A percentile compares a stretch with the other conserved stretches of the same genome.
Conservation (phyloP, 495 filamentous ascomycete genomes). For the Penicillium cosmopolitanum region DNA sequence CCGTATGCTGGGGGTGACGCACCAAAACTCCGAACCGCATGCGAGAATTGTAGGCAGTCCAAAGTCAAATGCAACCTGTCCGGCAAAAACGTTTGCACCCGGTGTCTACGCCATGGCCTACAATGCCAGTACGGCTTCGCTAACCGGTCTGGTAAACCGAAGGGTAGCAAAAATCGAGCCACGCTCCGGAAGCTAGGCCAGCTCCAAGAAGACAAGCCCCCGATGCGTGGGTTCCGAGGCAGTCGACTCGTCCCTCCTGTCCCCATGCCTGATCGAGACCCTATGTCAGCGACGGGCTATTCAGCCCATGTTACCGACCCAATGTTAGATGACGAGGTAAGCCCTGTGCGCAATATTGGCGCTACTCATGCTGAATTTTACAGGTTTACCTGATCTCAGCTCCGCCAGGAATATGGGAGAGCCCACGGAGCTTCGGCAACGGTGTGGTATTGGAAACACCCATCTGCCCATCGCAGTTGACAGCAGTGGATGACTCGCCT, state of each 20-base stretch:
- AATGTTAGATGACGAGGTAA: slow-evolving; percentile 28
- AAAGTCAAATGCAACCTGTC: slow-evolving; percentile 53
- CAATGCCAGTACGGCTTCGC: slow-evolving; percentile 50
- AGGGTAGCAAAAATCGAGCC: slow-evolving; percentile 52
- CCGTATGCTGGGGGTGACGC: slow-evolving; percentile 30
- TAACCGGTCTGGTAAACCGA: slow-evolving; percentile 52
- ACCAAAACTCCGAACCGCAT: slow-evolving; percentile 49
- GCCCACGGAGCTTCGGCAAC: slow-evolving; percentile 25
- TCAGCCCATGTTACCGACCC: slow-evolving; percentile 18
- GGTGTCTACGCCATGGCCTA: slow-evolving; percentile 49
- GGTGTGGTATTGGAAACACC: slow-evolving; percentile 21
- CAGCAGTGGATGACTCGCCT: slow-evolving; percentile 21
- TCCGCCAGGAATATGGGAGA: slow-evolving; percentile 30
- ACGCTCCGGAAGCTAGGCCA: slow-evolving; percentile 48
- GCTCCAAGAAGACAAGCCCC: slow-evolving; percentile 39
- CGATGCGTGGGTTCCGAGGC: slow-evolving; percentile 26
- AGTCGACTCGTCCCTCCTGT: slow-evolving; percentile 23
- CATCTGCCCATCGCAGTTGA: slow-evolving; percentile 26
- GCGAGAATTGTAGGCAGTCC: slow-evolving; percentile 52
- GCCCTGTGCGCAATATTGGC: slow-evolving; percentile 1
- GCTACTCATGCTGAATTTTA: background rate
- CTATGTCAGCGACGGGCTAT: slow-evolving; percentile 14
- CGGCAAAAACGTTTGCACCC: slow-evolving; percentile 45
- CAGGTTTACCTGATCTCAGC: slow-evolving; percentile 29
- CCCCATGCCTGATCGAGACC: slow-evolving; percentile 20